phyloP scores from a whole-genome alignment of 2,329 filamentous ascomycete species.

The Nectriaceae sp. region DNA sequence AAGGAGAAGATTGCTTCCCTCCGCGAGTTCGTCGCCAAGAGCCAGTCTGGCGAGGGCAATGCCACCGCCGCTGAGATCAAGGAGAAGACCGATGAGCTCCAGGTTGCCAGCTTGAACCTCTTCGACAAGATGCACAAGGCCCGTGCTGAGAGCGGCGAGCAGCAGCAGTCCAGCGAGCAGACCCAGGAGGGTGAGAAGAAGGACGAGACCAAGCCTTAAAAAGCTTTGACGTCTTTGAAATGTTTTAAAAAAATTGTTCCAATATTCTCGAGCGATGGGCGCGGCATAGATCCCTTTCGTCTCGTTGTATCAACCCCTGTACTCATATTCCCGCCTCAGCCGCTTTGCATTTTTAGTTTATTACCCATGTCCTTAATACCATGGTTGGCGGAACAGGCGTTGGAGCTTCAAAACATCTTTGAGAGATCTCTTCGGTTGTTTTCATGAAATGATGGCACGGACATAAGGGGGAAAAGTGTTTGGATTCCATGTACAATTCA shows the following conservation, averaged over 20 bases:
- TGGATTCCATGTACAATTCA: conserved; percentile 47
- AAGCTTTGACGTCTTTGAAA: conserved; percentile 16
- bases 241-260: conserved; percentile 30
- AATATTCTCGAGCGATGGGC: conserved; percentile 36
- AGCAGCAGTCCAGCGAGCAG: conserved; percentile 51
- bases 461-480: conserved; percentile 43
- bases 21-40: conserved; percentile 90
- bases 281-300: conserved; percentile 37
- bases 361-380: conserved; percentile 49
- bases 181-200: conserved; percentile 74
- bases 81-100: conserved; percentile 97
- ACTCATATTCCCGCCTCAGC: conserved; percentile 49
- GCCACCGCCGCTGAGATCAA: conserved; percentile 92
- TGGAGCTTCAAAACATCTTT: conserved; percentile 53
- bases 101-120: conserved; percentile 91
- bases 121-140: conserved; percentile 99
- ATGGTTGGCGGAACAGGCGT: conserved; percentile 51
- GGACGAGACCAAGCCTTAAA: conserved; percentile 69
- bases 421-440: conserved; percentile 43
- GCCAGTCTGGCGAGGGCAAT: conserved; percentile 85
- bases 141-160: conserved; percentile 63
- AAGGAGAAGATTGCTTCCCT: conserved; percentile 88
- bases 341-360: conserved; percentile 39
- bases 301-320: conserved; percentile 50
- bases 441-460: conserved; percentile 49